A percentile compares a stretch with the other conserved stretches of the same genome.
Conservation (phyloP, 208 protist genomes). For the Wallacemonas sp. region DNA sequence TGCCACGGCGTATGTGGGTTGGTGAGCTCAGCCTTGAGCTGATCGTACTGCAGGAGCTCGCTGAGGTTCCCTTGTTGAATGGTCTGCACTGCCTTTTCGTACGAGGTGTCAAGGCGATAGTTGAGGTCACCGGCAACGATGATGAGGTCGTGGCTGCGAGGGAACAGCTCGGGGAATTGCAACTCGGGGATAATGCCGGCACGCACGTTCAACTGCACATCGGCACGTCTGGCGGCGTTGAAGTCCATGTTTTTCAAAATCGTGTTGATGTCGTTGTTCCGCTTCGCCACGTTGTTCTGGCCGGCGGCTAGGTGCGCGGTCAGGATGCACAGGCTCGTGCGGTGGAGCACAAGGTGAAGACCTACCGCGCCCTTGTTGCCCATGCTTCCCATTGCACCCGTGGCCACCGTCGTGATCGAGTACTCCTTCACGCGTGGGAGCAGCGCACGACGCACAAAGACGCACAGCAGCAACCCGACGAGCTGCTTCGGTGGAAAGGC, state of each 20-base stretch:
- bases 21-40: conserved; percentile 67
- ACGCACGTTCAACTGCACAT: conserved; percentile 24
- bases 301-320: conserved; percentile 94
- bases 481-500: conserved; percentile 82
- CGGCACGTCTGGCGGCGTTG: conserved; percentile 52
- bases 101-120: conserved; percentile 84
- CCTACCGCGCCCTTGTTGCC: conserved; percentile 94
- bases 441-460: conserved; percentile 71
- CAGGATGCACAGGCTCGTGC: conserved; percentile 84
- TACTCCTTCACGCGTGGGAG: conserved; percentile 52
- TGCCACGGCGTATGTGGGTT: conserved; percentile 76
- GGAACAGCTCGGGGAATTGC: conserved; percentile 50
- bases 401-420: conserved; percentile 62
- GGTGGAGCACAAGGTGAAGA: conserved; percentile 70
- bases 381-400: conserved; percentile 81
- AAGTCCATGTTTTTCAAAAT: conserved; percentile 89
- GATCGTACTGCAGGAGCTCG: conserved; percentile 75
- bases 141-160: conserved; percentile 83
- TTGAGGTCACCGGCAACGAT: conserved; percentile 94
- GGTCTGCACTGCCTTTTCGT: conserved; percentile 64
- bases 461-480: conserved; percentile 81
- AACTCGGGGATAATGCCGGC: conserved; percentile 13
- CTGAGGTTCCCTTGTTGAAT: conserved; percentile 21
- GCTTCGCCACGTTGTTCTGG: conserved; percentile 75
- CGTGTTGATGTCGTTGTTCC: conserved; percentile 90